Conservation (phyloP, 2,329 filamentous ascomycete species). For the Cryphonectria nitschkei region DNA sequence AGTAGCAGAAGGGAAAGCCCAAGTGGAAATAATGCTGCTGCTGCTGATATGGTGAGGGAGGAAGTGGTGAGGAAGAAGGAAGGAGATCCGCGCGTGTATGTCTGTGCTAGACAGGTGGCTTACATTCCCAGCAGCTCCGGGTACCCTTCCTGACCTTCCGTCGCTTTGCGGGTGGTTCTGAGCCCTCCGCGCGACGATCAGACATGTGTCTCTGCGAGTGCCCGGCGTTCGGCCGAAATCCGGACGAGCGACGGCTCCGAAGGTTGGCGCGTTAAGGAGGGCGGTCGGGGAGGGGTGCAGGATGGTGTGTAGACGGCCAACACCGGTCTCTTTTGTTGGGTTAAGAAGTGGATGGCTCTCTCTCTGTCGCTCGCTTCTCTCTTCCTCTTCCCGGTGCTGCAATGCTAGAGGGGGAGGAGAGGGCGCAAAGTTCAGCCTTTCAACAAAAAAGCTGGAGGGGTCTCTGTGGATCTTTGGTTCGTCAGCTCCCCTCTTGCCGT, state of each 20-base stretch:
- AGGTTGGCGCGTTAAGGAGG: not conserved
- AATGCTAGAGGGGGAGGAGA: not conserved
- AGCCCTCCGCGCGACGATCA: constrained; percentile 14
- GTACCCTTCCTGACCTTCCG: constrained; percentile 57
- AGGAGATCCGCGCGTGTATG: not conserved
- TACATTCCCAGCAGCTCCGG: constrained; percentile 59
- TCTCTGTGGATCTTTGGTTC: constrained; percentile 13
- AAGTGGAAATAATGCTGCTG: too few relatives aligned
- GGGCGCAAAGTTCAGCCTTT: constrained; percentile 20
- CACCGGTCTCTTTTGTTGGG: not conserved
- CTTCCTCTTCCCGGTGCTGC: not conserved
- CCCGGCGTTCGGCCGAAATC: constrained; percentile 24
- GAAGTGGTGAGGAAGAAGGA: not conserved
- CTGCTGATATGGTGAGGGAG: not conserved
- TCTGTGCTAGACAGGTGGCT: constrained; percentile 30
- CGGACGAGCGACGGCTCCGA: constrained; percentile 20
- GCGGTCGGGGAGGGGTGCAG: not conserved
- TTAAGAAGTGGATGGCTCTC: not conserved
- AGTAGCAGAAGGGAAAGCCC: too few relatives aligned
- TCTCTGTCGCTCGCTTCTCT: not conserved
- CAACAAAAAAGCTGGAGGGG: constrained; percentile 8
- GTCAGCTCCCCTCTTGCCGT: constrained; percentile 22
- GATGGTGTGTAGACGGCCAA: not conserved
- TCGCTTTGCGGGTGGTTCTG: constrained; percentile 39
- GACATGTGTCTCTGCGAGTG: constrained; percentile 15